Conservation (phyloP, 306 rosid genomes). For the Abrus pulchellus region DNA sequence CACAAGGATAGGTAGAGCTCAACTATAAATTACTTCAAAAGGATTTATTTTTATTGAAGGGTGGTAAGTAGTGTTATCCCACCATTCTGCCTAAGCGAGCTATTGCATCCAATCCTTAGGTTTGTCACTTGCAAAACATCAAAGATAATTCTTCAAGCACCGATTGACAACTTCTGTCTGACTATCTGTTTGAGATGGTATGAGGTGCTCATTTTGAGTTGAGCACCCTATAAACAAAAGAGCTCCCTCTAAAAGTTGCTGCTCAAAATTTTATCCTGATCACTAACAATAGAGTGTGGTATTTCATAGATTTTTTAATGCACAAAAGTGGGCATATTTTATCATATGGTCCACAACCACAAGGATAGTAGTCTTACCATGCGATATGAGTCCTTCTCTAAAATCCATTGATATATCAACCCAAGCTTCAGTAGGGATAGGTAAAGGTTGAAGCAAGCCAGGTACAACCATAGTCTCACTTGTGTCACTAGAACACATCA, state of each 20-base stretch:
- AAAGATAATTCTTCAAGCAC: not conserved
- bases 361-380: too few relatives aligned
- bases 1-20: not conserved
- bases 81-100: not conserved
- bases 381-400: too few relatives aligned
- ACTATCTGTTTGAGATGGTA: not conserved
- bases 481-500: too few relatives aligned
- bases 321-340: too few relatives aligned
- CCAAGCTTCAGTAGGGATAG: too few relatives aligned
- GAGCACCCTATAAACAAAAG: not conserved
- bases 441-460: too few relatives aligned
- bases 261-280: not conserved
- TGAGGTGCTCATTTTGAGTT: not conserved
- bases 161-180: not conserved
- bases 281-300: not conserved
- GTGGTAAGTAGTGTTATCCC: not conserved
- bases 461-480: too few relatives aligned
- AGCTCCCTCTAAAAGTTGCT: not conserved
- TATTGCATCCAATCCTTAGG: not conserved
- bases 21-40: not conserved
- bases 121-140: not conserved
- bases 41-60: not conserved
- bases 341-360: too few relatives aligned
- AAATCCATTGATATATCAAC: too few relatives aligned
- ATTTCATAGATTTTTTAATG: too few relatives aligned